phyloP scores from a whole-genome alignment of 441 rosid species.

The Manihot esculenta region DNA sequence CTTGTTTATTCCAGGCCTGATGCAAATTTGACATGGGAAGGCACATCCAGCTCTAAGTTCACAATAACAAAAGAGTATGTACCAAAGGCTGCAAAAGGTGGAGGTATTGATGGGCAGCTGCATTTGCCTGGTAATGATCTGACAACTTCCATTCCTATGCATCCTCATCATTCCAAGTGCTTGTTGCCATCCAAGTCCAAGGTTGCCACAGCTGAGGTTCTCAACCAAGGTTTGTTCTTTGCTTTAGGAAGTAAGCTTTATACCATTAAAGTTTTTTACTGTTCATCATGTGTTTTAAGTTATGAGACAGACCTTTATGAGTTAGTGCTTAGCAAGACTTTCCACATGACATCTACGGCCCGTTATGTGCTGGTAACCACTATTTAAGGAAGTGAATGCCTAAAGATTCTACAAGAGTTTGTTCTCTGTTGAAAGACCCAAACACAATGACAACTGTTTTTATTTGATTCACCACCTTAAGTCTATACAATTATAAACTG shows the following conservation, averaged over 20 bases:
- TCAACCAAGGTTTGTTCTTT: constrained; percentile 50
- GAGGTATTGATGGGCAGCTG: constrained; percentile 40
- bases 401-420: not conserved
- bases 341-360: not conserved
- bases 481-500: not conserved
- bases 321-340: not conserved
- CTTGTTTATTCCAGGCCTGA: constrained; percentile 39
- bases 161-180: constrained; percentile 39
- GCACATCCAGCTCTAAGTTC: constrained; percentile 41
- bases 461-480: not conserved
- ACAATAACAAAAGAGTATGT: constrained; percentile 44
- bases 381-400: not conserved
- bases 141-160: constrained; percentile 32
- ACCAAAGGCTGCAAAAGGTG: constrained; percentile 42
- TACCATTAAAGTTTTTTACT: not conserved
- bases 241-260: not conserved
- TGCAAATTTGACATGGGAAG: constrained; percentile 44
- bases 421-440: not conserved
- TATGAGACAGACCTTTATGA: not conserved
- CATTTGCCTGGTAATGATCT: constrained; percentile 33
- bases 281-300: no score
- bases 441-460: not conserved
- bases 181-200: constrained; percentile 42
- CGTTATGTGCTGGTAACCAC: not conserved
- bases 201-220: constrained; percentile 36